Evolutionary conservation across 192 early-diverging fungal genomes (phyloP).

Genomic region (Pilaira anomala): DNA sequence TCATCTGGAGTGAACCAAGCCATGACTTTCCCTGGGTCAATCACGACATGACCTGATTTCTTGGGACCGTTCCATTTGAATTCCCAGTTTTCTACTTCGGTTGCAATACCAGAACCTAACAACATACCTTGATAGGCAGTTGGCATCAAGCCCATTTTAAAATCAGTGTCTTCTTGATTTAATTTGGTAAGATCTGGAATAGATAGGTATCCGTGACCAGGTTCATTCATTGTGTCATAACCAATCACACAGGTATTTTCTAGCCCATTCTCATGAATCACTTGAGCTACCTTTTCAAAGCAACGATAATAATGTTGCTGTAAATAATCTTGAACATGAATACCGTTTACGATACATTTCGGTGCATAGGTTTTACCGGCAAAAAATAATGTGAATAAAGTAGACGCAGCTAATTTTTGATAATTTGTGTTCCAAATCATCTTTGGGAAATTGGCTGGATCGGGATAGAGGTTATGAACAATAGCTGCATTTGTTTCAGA

Average conservation of each 20-base stretch:
- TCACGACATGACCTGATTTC: constrained; percentile 25
- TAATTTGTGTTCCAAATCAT: constrained; percentile 66
- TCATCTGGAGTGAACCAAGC: constrained; percentile 43
- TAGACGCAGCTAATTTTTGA: constrained; percentile 48
- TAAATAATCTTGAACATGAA: constrained; percentile 57
- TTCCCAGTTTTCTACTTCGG: constrained; percentile 48
- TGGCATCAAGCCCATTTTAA: constrained; percentile 50
- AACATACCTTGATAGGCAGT: constrained; percentile 53
- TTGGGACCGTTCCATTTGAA: constrained; percentile 50
- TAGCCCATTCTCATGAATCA: constrained; percentile 40
- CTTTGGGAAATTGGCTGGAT: constrained; percentile 46
- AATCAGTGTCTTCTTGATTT: constrained; percentile 35
- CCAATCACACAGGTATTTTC: constrained; percentile 50
- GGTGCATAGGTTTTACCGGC: constrained; percentile 46
- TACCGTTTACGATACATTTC: constrained; percentile 42
- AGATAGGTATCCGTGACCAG: constrained; percentile 49
- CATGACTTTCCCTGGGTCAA: constrained; percentile 43
- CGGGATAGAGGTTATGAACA: constrained; percentile 47
- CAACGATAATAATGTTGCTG: constrained; percentile 52
- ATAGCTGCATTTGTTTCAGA: constrained; percentile 47
- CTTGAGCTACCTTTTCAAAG: constrained; percentile 39
- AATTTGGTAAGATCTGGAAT: constrained; percentile 42
- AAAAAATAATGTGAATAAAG: constrained; percentile 58
- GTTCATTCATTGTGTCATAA: constrained; percentile 58
- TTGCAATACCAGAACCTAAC: constrained; percentile 43